Evolutionary conservation across 805 yeast genomes (phyloP).

Genomic region (Teunomyces cretensis): DNA sequence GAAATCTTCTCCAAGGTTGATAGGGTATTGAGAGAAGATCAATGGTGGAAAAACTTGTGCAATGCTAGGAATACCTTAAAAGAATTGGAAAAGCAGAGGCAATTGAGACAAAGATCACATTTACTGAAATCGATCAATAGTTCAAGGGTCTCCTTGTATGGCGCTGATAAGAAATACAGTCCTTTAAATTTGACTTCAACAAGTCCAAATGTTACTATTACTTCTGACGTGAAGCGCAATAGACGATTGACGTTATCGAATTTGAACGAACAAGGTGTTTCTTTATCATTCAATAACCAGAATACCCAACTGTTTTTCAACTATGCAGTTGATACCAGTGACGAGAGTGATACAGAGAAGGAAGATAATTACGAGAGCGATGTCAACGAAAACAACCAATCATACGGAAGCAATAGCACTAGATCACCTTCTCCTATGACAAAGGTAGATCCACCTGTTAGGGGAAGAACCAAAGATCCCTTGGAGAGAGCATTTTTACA

Average conservation of each 20-base stretch:
- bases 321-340: constrained; percentile 23
- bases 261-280: constrained; percentile 66
- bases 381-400: neutral
- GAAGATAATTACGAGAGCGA: constrained; percentile 12
- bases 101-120: constrained; percentile 7
- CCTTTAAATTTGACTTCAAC: constrained; percentile 23
- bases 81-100: constrained; percentile 33
- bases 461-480: neutral
- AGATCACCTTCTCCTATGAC: constrained; percentile 4
- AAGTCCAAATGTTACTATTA: constrained; percentile 17
- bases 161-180: constrained; percentile 15
- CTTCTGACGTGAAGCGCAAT: constrained; percentile 21
- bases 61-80: constrained; percentile 50
- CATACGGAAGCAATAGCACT: constrained; percentile 2
- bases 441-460: neutral
- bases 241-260: constrained; percentile 57
- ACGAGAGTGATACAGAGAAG: constrained; percentile 23
- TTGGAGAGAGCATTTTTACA: neutral
- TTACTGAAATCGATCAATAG: neutral
- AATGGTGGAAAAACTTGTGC: constrained; percentile 81
- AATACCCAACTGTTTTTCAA: constrained; percentile 26
- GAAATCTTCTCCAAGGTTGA: constrained; percentile 46
- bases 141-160: neutral
- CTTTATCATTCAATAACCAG: constrained; percentile 70
- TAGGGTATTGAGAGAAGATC: constrained; percentile 53